These are phyloP conservation scores for Chaetothyriales sp. DNA, from an alignment of 2,329 filamentous ascomycete genomes.

Conservation along the genomic window DNA sequence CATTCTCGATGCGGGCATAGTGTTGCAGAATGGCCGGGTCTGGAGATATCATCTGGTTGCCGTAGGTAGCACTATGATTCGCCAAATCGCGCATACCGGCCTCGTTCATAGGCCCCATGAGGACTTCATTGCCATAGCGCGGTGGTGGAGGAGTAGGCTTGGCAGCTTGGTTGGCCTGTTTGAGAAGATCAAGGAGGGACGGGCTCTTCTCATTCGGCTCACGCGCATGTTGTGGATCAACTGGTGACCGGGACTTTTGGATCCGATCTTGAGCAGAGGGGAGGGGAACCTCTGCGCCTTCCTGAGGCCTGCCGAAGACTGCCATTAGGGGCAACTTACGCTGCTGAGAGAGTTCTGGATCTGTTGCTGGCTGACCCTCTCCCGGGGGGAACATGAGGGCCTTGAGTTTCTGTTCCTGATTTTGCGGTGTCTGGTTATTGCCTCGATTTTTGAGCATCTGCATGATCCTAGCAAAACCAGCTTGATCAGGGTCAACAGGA, in stretches of 20 bases:
- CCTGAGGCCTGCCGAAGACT: slow-evolving; percentile 3
- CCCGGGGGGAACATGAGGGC: slow-evolving; percentile 24
- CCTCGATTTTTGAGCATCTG: slow-evolving; percentile 56
- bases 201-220: slow-evolving; percentile 15
- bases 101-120: not conserved
- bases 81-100: not conserved
- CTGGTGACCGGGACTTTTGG: slow-evolving; percentile 8
- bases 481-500: slow-evolving; percentile 52
- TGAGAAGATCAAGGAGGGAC: slow-evolving; percentile 13
- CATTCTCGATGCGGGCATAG: not conserved
- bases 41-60: not conserved
- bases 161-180: slow-evolving; percentile 13
- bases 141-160: slow-evolving; percentile 12
- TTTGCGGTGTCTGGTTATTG: slow-evolving; percentile 30
- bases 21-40: not conserved
- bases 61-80: not conserved
- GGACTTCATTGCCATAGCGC: slow-evolving; percentile 2
- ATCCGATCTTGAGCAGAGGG: slow-evolving; percentile 4
- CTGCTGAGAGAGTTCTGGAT: slow-evolving; percentile 2
- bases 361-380: slow-evolving; percentile 21
- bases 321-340: slow-evolving; percentile 3
- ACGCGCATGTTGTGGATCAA: slow-evolving; percentile 6
- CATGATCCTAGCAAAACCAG: slow-evolving; percentile 69
- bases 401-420: slow-evolving; percentile 19
- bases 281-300: not conserved